Evolutionary conservation across 768 basidiomycete genomes (phyloP).

Genomic region (Russula earlei): DNA sequence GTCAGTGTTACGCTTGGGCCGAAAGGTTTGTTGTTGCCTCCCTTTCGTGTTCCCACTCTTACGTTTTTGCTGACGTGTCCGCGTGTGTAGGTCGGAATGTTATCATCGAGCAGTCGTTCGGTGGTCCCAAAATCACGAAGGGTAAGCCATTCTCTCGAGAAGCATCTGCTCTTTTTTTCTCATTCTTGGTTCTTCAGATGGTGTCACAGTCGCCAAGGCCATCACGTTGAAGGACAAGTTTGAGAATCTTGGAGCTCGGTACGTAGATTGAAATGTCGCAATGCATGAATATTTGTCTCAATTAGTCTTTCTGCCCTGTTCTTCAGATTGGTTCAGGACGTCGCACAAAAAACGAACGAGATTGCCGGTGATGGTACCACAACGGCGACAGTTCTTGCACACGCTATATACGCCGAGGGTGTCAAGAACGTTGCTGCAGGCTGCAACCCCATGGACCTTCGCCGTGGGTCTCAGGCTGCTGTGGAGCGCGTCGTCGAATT

Average conservation of each 20-base stretch:
- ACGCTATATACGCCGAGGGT: conserved; percentile 96
- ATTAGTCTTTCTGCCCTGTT: neutral
- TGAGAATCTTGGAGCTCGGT: conserved; percentile 98
- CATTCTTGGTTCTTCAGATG: conserved; percentile 46
- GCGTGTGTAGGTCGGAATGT: conserved; percentile 73
- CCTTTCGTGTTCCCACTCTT: neutral
- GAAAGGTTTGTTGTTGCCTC: conserved; percentile 50
- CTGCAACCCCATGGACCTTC: conserved; percentile 99
- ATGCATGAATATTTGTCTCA: neutral
- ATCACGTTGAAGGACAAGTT: conserved; percentile 95
- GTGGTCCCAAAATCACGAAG: conserved; percentile 93
- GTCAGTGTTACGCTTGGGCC: conserved; percentile 95
- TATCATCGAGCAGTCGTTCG: conserved; percentile 91
- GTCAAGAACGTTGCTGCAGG: conserved; percentile 99
- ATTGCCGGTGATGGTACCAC: conserved; percentile 97
- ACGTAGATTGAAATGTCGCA: conserved; percentile 27
- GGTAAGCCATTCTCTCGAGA: conserved; percentile 35
- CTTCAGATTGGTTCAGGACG: conserved; percentile 84
- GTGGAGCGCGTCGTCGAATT: conserved; percentile 87
- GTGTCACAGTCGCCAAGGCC: conserved; percentile 95
- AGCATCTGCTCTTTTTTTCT: neutral
- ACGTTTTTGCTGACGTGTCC: conserved; percentile 16
- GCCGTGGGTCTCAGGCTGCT: conserved; percentile 93
- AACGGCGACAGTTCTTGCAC: conserved; percentile 92
- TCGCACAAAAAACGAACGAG: conserved; percentile 95